phyloP scores from a whole-genome alignment of 345 rosid species.

The Garcia nutans region DNA sequence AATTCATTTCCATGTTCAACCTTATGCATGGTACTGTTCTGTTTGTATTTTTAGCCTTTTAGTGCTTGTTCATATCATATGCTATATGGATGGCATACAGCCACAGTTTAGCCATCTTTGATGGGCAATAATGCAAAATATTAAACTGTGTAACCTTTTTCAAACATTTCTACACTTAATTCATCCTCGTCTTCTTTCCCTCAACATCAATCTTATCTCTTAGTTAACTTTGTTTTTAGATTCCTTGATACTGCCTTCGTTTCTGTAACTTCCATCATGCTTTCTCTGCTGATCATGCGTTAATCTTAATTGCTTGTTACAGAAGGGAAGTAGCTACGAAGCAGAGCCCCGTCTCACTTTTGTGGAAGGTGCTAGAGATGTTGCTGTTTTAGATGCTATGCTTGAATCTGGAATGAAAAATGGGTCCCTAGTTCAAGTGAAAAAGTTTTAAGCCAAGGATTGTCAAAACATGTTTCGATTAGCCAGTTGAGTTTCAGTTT shows the following conservation, averaged over 20 bases:
- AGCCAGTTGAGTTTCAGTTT: background rate
- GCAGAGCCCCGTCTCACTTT: slow-evolving; percentile 70
- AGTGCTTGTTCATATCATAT: background rate
- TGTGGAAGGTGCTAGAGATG: slow-evolving; percentile 88
- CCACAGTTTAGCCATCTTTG: background rate
- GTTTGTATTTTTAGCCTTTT: background rate
- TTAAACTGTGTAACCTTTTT: background rate
- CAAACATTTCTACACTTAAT: too few species aligned
- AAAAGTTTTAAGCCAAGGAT: slow-evolving; percentile 40
- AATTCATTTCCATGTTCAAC: slow-evolving; percentile 1
- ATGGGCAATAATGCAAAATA: background rate
- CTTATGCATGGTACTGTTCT: background rate
- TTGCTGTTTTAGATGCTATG: slow-evolving; percentile 88
- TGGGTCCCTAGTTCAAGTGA: slow-evolving; percentile 63
- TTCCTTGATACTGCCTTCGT: background rate
- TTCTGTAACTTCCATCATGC: background rate
- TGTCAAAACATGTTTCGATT: background rate
- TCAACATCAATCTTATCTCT: background rate
- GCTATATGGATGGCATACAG: background rate
- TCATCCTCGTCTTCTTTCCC: background rate
- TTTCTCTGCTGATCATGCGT: background rate
- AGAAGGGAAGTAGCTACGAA: slow-evolving; percentile 48
- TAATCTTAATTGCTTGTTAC: slow-evolving; percentile 26
- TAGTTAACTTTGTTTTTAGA: background rate
- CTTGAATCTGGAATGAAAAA: slow-evolving; percentile 74